These are phyloP conservation scores for Decorospora gaudefroyi DNA, from an alignment of 2,329 filamentous ascomycete species.

Conservation along the genomic window DNA sequence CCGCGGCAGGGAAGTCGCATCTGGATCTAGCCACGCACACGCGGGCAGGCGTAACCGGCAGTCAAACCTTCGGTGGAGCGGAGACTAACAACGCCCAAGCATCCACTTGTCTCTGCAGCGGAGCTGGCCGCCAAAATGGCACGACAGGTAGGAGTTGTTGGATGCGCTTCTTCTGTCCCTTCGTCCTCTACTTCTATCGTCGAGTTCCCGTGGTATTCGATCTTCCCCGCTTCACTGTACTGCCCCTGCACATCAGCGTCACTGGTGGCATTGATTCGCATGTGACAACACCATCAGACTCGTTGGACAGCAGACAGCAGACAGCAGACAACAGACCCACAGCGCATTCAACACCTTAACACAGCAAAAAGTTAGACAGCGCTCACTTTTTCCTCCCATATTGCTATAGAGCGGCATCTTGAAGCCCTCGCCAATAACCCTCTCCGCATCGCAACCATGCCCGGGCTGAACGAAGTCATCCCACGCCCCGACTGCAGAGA, in stretches of 20 bases:
- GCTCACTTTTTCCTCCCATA: not conserved
- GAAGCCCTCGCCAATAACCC: not conserved
- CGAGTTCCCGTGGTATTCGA: not conserved
- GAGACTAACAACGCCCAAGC: constrained; percentile 19
- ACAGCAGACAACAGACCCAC: constrained; percentile 10
- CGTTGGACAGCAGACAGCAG: constrained; percentile 11
- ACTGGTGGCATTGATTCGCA: constrained; percentile 30
- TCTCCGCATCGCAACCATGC: constrained; percentile 37
- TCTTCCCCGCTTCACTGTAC: constrained; percentile 16
- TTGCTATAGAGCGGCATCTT: not conserved
- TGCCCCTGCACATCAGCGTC: constrained; percentile 21
- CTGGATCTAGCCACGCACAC: constrained; percentile 10
- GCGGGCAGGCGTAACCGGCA: constrained; percentile 18
- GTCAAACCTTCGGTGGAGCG: constrained; percentile 25
- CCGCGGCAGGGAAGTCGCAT: constrained; percentile 8
- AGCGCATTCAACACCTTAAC: constrained; percentile 1
- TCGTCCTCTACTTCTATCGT: constrained; percentile 6
- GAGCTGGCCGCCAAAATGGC: constrained; percentile 23
- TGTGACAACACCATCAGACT: constrained; percentile 36
- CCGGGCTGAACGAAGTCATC: constrained; percentile 57
- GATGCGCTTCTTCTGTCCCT: constrained; percentile 6
- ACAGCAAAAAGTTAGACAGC: constrained; percentile 3
- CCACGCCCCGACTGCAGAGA: constrained; percentile 60
- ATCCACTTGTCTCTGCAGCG: constrained; percentile 26
- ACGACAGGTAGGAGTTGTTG: constrained; percentile 10